These are phyloP conservation scores for Anthracocystis walkeri DNA, from an alignment of 1,284 basidiomycete species.

Conservation along the genomic window DNA sequence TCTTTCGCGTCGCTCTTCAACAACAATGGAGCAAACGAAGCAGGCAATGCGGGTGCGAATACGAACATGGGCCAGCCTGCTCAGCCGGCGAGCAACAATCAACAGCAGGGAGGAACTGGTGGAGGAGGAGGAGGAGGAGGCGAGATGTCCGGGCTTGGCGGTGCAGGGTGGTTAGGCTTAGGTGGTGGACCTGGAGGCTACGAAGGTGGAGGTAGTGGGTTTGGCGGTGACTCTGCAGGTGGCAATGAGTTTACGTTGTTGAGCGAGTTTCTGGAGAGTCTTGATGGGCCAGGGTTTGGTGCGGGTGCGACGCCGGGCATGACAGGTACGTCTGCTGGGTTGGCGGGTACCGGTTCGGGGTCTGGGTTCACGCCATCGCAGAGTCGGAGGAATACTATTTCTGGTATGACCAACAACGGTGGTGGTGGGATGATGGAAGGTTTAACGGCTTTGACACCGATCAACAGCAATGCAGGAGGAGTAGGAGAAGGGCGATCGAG, in stretches of 20 bases:
- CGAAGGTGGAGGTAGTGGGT: conserved; percentile 48
- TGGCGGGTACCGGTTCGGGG: conserved; percentile 12
- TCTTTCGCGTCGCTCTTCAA: conserved; percentile 38
- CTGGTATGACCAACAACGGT: conserved; percentile 5
- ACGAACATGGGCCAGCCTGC: not conserved
- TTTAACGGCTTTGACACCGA: conserved; percentile 28
- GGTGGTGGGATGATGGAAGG: conserved; percentile 18
- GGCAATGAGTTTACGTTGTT: conserved; percentile 64
- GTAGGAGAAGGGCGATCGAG: not conserved
- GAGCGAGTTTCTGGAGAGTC: conserved; percentile 64
- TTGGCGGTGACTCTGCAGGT: conserved; percentile 61
- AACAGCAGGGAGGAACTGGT: conserved; percentile 11
- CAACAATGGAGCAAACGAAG: conserved; percentile 15
- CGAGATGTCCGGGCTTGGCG: conserved; percentile 47
- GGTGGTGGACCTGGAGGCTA: conserved; percentile 55
- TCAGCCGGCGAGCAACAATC: not conserved
- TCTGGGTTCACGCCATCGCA: conserved; percentile 32
- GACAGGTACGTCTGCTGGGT: conserved; percentile 12
- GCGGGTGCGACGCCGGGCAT: conserved; percentile 37
- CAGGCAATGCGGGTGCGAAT: not conserved
- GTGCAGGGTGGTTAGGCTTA: conserved; percentile 64
- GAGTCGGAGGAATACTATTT: conserved; percentile 39
- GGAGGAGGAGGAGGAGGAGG: not conserved
- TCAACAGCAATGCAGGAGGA: conserved; percentile 11
- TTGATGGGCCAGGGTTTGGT: conserved; percentile 56